Evolutionary conservation across 441 rosid species (phyloP).

Genomic region (Euphorbia schlechtendalii): DNA sequence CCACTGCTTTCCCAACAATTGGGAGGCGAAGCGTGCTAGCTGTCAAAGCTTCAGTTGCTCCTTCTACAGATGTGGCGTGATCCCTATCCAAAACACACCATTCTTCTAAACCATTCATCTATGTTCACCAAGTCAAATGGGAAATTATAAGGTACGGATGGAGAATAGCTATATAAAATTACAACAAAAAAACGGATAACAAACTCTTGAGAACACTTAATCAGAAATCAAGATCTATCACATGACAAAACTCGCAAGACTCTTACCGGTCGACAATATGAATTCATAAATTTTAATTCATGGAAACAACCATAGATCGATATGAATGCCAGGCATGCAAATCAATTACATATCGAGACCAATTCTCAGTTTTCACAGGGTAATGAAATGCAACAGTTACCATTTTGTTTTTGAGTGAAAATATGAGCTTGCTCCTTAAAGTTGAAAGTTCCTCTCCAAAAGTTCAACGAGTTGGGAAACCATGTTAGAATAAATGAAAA

Average conservation of each 20-base stretch:
- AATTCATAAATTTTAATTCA: neutral
- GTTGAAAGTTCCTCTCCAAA: neutral
- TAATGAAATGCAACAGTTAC: neutral
- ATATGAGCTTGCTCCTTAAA: neutral
- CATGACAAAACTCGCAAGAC: too few relatives aligned
- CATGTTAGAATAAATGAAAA: neutral
- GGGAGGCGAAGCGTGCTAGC: slow-evolving; percentile 95
- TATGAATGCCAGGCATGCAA: neutral
- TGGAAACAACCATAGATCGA: neutral
- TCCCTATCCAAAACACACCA: slow-evolving; percentile 56
- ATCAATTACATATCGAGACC: neutral
- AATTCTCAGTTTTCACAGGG: neutral
- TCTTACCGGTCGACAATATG: neutral
- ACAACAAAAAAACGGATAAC: neutral
- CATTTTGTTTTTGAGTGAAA: too few relatives aligned
- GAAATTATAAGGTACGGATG: slow-evolving; percentile 7
- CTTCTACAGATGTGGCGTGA: slow-evolving; percentile 55
- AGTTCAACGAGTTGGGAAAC: neutral
- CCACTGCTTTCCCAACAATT: slow-evolving; percentile 64
- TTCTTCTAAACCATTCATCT: slow-evolving; percentile 64
- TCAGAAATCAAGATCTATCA: neutral
- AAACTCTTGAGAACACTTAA: too few relatives aligned
- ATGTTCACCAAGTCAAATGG: slow-evolving; percentile 19
- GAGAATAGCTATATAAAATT: neutral
- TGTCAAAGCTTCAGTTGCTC: slow-evolving; percentile 70